Percentiles rank a stretch among this genome's conserved stretches.
Conservation (phyloP, 257 asterid species). For the Nicotiana tomentosiformis region DNA sequence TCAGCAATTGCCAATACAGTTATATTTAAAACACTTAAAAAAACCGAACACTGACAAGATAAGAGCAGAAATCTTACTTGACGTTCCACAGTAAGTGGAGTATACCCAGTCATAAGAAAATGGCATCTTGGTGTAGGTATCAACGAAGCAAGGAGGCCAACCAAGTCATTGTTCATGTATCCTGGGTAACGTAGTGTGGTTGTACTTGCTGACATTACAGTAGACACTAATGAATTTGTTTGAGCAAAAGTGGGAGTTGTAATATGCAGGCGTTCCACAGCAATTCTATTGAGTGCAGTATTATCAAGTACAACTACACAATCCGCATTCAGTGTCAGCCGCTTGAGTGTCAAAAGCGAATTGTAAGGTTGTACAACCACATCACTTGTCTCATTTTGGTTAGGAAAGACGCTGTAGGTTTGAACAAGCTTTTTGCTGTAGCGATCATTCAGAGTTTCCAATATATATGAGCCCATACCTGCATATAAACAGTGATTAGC, state of each 20-base stretch:
- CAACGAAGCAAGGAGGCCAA: constrained; percentile 98
- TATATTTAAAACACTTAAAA: not conserved
- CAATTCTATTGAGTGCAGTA: constrained; percentile 93
- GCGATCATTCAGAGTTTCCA: constrained; percentile 95
- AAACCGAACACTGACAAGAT: not conserved
- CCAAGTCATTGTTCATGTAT: constrained; percentile 98
- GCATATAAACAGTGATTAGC: constrained; percentile 19
- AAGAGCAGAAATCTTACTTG: constrained; percentile 54
- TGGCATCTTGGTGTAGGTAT: constrained; percentile 99
- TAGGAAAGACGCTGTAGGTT: constrained; percentile 98
- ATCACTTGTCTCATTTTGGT: constrained; percentile 97
- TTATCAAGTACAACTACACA: constrained; percentile 99
- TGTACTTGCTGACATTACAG: constrained; percentile 99
- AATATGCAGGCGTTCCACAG: constrained; percentile 93
- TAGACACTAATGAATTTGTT: constrained; percentile 94
- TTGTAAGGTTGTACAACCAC: constrained; percentile 99
- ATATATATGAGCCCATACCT: constrained; percentile 98
- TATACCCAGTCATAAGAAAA: constrained; percentile 96
- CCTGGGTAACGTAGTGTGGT: constrained; percentile 97
- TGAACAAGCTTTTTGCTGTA: constrained; percentile 98
- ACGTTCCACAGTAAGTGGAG: constrained; percentile 98
- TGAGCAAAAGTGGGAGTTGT: constrained; percentile 90
- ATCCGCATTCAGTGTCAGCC: constrained; percentile 92
- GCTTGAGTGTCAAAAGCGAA: constrained; percentile 90
- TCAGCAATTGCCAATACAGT: not conserved